Conservation (phyloP, 2,329 filamentous ascomycete species). For the Simplicillium aogashimaense region DNA sequence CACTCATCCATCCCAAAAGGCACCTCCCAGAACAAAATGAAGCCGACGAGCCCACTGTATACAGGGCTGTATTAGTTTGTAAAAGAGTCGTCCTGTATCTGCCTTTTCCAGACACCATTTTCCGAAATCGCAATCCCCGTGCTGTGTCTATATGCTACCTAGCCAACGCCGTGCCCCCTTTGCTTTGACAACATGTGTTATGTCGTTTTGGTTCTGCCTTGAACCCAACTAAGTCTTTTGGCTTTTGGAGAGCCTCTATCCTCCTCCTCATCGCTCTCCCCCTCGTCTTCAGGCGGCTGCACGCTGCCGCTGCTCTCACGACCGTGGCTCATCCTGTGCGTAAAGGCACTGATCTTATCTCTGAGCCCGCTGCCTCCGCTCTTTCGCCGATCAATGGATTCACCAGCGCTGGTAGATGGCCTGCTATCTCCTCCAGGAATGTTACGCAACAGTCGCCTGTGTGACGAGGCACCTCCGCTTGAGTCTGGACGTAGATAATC, state of each 20-base stretch:
- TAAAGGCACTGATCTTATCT: slow-evolving; percentile 24
- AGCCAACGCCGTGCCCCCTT: too few relatives aligned
- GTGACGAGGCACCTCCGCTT: slow-evolving; percentile 15
- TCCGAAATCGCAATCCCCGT: too few relatives aligned
- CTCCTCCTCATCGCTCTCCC: slow-evolving; percentile 13
- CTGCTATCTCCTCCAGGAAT: slow-evolving; percentile 12
- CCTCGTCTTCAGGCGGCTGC: slow-evolving; percentile 10
- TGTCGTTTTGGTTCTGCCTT: slow-evolving; percentile 11
- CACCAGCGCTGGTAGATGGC: slow-evolving; percentile 19
- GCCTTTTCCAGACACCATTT: too few relatives aligned
- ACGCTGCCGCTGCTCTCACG: slow-evolving; percentile 12
- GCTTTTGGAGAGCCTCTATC: slow-evolving; percentile 3
- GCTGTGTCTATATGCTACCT: too few relatives aligned
- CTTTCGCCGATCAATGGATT: slow-evolving; percentile 14
- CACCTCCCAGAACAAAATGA: too few relatives aligned
- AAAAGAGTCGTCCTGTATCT: too few relatives aligned
- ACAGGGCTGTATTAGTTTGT: too few relatives aligned
- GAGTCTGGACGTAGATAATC: slow-evolving; percentile 22
- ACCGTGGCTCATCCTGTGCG: slow-evolving; percentile 15
- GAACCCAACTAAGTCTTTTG: slow-evolving; percentile 10
- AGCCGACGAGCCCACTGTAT: too few relatives aligned
- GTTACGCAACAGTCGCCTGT: slow-evolving; percentile 9
- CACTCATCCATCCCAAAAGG: too few relatives aligned
- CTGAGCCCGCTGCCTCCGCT: slow-evolving; percentile 19
- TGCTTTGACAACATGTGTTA: neutral